Conservation (phyloP, 441 rosid genomes). For the Erodium chrysanthum region DNA sequence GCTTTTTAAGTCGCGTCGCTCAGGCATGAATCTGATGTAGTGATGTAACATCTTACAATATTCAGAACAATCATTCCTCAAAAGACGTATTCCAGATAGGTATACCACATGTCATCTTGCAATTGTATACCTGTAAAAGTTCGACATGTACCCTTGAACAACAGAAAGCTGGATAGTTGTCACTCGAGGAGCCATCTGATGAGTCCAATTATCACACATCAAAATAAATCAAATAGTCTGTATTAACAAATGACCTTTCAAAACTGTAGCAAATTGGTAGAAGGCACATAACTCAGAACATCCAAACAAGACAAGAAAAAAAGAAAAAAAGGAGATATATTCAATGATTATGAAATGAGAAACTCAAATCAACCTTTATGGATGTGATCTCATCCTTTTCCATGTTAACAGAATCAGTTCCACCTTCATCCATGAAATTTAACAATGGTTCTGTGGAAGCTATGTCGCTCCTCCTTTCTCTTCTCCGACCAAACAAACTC, state of each 20-base stretch:
- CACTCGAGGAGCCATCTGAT: constrained; percentile 23
- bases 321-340: not conserved
- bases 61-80: constrained; percentile 2
- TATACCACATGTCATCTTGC: no score
- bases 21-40: no score
- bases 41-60: constrained; percentile 14
- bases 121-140: constrained; percentile 41
- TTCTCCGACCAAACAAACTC: constrained; percentile 33
- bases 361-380: constrained; percentile 31
- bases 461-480: constrained; percentile 32
- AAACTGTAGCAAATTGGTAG: no score
- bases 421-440: constrained; percentile 37
- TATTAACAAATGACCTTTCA: not conserved
- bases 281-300: not conserved
- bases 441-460: constrained; percentile 44
- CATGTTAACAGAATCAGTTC: constrained; percentile 24
- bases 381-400: constrained; percentile 30
- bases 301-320: constrained; percentile 7
- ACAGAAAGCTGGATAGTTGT: constrained; percentile 30
- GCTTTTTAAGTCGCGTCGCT: no score
- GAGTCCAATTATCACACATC: constrained; percentile 22
- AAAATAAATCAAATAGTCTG: not conserved
- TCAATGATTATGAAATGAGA: not conserved
- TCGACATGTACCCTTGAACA: constrained; percentile 51
- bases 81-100: constrained; percentile 16